Conservation (phyloP, 257 asterid genomes). For the Nicotiana otophora region DNA sequence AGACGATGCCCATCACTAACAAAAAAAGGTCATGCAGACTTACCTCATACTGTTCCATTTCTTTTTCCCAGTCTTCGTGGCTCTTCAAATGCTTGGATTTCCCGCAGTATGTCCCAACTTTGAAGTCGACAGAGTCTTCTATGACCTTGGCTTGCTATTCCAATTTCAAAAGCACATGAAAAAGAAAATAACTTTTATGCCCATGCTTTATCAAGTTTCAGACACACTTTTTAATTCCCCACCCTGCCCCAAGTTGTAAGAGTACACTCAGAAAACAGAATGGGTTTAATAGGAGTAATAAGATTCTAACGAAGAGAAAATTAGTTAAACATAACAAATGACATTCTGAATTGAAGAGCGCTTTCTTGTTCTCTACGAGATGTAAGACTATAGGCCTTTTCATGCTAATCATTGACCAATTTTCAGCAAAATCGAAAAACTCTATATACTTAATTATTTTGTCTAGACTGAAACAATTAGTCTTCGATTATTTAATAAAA, state of each 20-base stretch:
- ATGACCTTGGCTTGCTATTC: conserved; percentile 92
- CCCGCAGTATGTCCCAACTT: conserved; percentile 69
- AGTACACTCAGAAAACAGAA: neutral
- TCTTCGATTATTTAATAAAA: neutral
- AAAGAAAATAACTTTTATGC: conserved; percentile 4
- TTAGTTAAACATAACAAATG: neutral
- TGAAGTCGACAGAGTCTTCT: conserved; percentile 59
- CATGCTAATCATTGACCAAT: neutral
- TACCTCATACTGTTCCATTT: conserved; percentile 82
- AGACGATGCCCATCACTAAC: neutral
- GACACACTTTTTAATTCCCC: neutral
- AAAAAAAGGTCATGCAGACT: conserved; percentile 23
- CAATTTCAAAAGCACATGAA: conserved; percentile 18
- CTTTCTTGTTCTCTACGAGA: neutral
- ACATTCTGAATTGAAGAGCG: neutral
- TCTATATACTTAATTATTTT: neutral
- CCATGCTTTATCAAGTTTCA: neutral
- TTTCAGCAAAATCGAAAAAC: neutral
- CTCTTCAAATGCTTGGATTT: conserved; percentile 39
- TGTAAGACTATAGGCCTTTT: neutral
- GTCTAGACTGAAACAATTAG: neutral
- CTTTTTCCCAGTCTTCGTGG: conserved; percentile 69
- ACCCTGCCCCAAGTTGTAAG: neutral
- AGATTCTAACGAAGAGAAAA: neutral
- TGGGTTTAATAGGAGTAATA: neutral